Base-by-base conservation (phyloP, 2,329 filamentous ascomycete species). In the Penicillium sclerotigenum region DNA sequence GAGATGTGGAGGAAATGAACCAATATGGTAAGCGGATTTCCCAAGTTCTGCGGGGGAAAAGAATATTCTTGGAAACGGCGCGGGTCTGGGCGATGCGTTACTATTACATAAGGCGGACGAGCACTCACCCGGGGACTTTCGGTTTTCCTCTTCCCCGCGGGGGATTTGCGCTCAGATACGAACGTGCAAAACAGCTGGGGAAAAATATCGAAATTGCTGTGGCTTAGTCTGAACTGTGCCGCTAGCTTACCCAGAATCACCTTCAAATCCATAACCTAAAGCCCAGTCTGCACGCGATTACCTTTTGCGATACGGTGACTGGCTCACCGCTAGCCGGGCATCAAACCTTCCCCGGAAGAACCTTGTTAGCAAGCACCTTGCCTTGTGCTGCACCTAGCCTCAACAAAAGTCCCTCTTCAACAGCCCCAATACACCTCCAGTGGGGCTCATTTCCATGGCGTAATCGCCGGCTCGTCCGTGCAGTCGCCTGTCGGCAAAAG, bases 401-500 rank as follows among this genome's bases (percentile, higher is more conserved):
- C 55, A 20, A 42, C 29, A 10, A n/a, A 18, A 1, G 14, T 16
- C 11, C n/a, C 8, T 55, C 46, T 52, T 29, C 56, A 50, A 29
- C 37, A n/a, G 34, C 36, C 37, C 42, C 36, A 41, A 43, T 24
- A 16, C 9, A 45, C 18, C 10, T 18, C 26, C 36, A 43, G 58
- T 56, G 54, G 54, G 53, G 34, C 36, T 16, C 14, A 50, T 10
- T 48, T 62, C 34, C 34, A 62, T 64, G 63, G 57, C 52, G 52
- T 59, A 64, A 49, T 52, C 50, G 48, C 54, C 52, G 16, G 34
- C 33, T 43, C 16, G 47, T 52, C 41, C 52, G 57, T 59, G 47
- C 58, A 56, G 57, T 55, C 52, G 57, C 61, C 52, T 20, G 56
- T 64, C 67, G 65, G 68, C 66, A 69, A 69, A 69, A 65, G 48